These are phyloP conservation scores for Sesbania bispinosa DNA, from an alignment of 306 rosid genomes.

Conservation along the genomic window DNA sequence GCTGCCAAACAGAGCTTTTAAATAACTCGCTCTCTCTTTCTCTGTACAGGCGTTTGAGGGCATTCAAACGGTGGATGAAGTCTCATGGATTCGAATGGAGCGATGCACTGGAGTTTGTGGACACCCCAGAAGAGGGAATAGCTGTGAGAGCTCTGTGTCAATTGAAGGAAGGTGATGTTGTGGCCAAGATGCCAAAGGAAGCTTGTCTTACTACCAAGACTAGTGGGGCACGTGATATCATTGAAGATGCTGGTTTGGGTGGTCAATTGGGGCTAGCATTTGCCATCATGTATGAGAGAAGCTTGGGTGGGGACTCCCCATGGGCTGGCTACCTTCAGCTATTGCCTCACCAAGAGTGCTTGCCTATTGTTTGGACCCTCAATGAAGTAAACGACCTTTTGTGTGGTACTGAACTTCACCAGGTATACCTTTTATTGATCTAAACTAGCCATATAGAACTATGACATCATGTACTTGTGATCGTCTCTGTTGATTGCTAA, in stretches of 20 bases:
- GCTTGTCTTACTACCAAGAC: slow-evolving; percentile 73
- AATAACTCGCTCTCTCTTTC: neutral
- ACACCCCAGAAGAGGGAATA: slow-evolving; percentile 46
- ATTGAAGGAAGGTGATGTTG: slow-evolving; percentile 66
- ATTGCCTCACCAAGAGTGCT: slow-evolving; percentile 54
- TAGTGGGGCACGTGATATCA: slow-evolving; percentile 50
- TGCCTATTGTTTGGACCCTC: slow-evolving; percentile 74
- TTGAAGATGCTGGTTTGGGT: slow-evolving; percentile 46
- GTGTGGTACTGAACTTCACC: slow-evolving; percentile 77
- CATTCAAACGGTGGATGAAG: slow-evolving; percentile 91
- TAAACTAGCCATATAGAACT: too few species aligned
- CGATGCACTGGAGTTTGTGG: slow-evolving; percentile 52
- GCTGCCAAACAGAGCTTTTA: neutral
- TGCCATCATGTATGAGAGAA: slow-evolving; percentile 82
- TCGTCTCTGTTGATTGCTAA: neutral
- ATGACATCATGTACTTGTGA: neutral
- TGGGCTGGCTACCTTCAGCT: slow-evolving; percentile 78
- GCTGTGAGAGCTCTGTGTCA: slow-evolving; percentile 54
- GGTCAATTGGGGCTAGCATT: slow-evolving; percentile 60
- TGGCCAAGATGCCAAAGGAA: slow-evolving; percentile 75
- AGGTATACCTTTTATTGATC: slow-evolving; percentile 39
- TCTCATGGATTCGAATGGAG: slow-evolving; percentile 58
- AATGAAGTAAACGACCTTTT: slow-evolving; percentile 53
- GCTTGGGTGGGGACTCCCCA: slow-evolving; percentile 57
- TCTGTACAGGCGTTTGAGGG: slow-evolving; percentile 60